These are phyloP conservation scores for Euphorbia tirucalli DNA, from an alignment of 345 rosid genomes.

Conservation along the genomic window DNA sequence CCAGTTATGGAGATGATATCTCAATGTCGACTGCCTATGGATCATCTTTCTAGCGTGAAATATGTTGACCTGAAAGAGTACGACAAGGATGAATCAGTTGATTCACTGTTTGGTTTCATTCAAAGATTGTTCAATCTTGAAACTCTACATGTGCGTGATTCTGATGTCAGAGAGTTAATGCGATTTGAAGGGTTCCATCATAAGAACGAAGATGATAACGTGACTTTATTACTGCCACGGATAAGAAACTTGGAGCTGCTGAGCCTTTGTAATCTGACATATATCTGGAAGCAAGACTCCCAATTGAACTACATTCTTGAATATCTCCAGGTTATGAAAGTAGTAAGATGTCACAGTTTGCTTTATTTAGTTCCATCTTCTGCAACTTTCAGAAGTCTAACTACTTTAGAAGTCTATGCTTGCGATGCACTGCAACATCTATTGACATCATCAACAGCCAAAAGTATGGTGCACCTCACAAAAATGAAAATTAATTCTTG, in stretches of 20 bases:
- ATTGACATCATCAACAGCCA: conserved; percentile 4
- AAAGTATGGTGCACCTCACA: conserved; percentile 17
- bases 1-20: neutral
- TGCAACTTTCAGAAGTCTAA: conserved; percentile 15
- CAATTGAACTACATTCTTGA: neutral
- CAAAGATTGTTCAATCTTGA: conserved; percentile 17
- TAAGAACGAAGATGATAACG: neutral
- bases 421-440: conserved; percentile 13
- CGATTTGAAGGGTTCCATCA: neutral
- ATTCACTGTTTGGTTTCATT: neutral
- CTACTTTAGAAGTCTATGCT: neutral
- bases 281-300: neutral
- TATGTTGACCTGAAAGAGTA: neutral
- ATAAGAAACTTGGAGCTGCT: neutral
- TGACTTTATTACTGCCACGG: neutral
- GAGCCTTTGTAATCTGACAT: neutral
- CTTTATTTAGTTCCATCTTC: conserved; percentile 9
- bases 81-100: neutral
- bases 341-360: neutral
- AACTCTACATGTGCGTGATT: neutral
- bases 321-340: neutral
- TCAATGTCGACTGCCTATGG: neutral
- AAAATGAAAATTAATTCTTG: conserved; percentile 14
- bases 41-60: neutral
- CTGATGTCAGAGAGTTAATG: conserved; percentile 12